Evolutionary conservation across 2,329 filamentous ascomycete species (phyloP).

Genomic region (Aquanectria penicillioides): DNA sequence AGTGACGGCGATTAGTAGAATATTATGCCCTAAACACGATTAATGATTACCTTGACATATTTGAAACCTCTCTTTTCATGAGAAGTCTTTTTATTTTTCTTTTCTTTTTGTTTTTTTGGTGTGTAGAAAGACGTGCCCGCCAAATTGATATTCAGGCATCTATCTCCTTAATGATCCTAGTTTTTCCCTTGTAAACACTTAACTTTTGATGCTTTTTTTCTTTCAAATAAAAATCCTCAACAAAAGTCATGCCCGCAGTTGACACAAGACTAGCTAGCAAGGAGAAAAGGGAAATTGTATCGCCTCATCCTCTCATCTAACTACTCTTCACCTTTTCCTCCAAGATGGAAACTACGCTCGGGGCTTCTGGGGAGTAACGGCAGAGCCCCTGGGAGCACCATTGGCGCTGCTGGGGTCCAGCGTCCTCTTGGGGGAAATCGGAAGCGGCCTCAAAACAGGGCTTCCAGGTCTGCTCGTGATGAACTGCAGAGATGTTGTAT

Average conservation of each 20-base stretch:
- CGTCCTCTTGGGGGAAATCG: background rate
- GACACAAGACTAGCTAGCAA: background rate
- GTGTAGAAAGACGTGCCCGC: background rate
- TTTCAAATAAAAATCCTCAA: background rate
- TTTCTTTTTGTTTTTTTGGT: background rate
- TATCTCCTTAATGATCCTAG: background rate
- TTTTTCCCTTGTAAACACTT: background rate
- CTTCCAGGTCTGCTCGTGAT: slow-evolving; percentile 3
- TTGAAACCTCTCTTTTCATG: background rate
- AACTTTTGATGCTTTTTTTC: background rate
- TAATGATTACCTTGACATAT: background rate
- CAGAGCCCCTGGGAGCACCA: background rate
- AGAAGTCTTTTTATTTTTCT: background rate
- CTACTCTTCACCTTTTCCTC: background rate
- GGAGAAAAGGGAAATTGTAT: background rate
- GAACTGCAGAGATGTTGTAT: background rate
- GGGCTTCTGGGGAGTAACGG: background rate
- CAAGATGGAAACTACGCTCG: background rate
- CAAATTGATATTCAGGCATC: background rate
- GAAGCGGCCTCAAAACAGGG: background rate
- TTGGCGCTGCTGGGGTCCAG: background rate
- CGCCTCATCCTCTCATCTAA: background rate
- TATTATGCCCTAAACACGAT: background rate
- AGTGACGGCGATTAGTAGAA: no score
- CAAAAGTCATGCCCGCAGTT: background rate